Evolutionary conservation across 2,329 filamentous ascomycete genomes (phyloP), one percentile per base, ranked within the genome.

Genomic region (Penicillium corylophilum): DNA sequence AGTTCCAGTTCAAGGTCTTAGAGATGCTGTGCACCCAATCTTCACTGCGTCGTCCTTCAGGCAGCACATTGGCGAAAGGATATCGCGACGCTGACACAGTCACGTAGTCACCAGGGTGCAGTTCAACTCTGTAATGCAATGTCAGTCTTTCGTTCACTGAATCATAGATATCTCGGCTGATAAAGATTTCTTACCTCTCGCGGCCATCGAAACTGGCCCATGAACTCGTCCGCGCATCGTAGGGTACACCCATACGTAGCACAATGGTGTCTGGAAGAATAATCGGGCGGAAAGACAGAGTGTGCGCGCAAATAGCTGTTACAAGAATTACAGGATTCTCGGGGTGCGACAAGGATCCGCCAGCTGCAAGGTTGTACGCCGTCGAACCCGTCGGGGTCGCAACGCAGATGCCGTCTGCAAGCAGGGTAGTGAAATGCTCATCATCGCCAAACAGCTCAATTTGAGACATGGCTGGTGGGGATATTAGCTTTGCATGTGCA

Each of bases 171-270:
- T 38, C 35, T 18, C 9, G 4, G 18, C 20, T 12, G 6, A 4
- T n/a, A n/a, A 18, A 28, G 12, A 41, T 18, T 4, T 42, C 38
- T 62, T 63, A 81, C 74, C 91, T 84, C 77, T 96, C 90, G 55
- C 91, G 83, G 1, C 94, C 94, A 71, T 99, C 94, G 69, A 99
- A 99, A 71, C 90, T 95, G n/a, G 92, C 94, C 93, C 94, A 99
- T 36, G 88, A 92, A 61, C 85, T 88, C 4, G 90, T 91, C 44
- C 94, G 81, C 8, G 92, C 90, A 71, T 95, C 87, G 70, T 96
- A 97, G 0, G 94, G 94, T n/a, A 97, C 92, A 10, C 93, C 94
- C 16, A 96, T 82, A 33, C 94, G 85, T 53, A 99, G 78, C 1
- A 97, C 93, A 56, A 97, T 95, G 0, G 93, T 96, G 73, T 99